Percentiles rank a stretch among this genome's conserved stretches.
These are phyloP conservation scores for Lunularia cruciata DNA, from an alignment of 225 moss, liverwort and hornwort genomes.

Conservation along the genomic window DNA sequence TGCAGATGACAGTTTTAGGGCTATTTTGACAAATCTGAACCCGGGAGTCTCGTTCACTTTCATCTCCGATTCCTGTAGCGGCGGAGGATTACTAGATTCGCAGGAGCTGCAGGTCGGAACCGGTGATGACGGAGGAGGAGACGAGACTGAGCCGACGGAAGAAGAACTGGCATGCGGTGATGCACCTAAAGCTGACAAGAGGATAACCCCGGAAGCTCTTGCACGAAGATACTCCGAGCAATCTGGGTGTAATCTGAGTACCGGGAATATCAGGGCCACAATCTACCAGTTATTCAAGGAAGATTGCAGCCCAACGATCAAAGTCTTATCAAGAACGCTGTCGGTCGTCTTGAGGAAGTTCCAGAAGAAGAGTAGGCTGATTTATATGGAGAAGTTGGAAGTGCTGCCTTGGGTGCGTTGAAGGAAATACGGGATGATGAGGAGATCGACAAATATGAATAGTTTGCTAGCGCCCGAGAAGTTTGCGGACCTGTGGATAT, in stretches of 20 bases:
- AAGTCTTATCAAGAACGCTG: constrained; percentile 35
- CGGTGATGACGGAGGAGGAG: constrained; percentile 19
- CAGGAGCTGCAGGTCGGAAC: constrained; percentile 61
- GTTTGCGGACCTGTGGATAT: not conserved
- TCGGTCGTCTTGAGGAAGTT: constrained; percentile 5
- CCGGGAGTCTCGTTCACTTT: too few species aligned
- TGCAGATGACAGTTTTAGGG: constrained; percentile 71
- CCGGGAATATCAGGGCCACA: constrained; percentile 46
- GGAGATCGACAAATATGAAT: constrained; percentile 16
- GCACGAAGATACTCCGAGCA: constrained; percentile 41
- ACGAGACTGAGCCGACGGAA: not conserved
- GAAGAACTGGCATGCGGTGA: constrained; percentile 20
- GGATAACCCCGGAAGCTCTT: constrained; percentile 39
- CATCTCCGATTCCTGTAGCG: constrained; percentile 78
- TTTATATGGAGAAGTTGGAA: too few species aligned
- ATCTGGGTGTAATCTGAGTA: constrained; percentile 37
- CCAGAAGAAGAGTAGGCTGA: not conserved
- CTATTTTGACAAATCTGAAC: constrained; percentile 52
- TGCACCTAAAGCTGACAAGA: constrained; percentile 28
- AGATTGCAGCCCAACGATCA: constrained; percentile 52
- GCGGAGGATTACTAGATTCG: constrained; percentile 68
- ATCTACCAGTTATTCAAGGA: constrained; percentile 34
- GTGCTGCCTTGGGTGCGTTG: constrained; percentile 3
- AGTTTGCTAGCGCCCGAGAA: constrained; percentile 2
- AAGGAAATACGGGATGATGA: constrained; percentile 16